Conservation (phyloP, 352 stramenopile genomes). For the Phytophthora colocasiae region DNA sequence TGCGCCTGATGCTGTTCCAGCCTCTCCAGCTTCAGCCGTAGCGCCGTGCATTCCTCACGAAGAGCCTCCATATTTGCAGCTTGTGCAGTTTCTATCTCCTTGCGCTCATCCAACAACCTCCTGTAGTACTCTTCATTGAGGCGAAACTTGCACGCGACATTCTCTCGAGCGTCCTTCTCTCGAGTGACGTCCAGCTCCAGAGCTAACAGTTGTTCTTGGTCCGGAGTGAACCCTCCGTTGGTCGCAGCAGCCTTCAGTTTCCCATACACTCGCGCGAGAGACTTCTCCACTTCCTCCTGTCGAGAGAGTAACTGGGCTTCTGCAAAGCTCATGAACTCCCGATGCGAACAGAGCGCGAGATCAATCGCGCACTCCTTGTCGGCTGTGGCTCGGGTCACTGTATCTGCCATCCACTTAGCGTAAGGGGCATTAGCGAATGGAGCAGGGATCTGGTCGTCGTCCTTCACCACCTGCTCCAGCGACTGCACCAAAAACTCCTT, state of each 20-base stretch:
- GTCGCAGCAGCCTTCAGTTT: constrained; percentile 38
- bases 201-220: constrained; percentile 47
- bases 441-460: constrained; percentile 22
- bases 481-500: constrained; percentile 75
- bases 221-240: constrained; percentile 40
- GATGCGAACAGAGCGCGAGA: constrained; percentile 60
- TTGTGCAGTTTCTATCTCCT: constrained; percentile 59
- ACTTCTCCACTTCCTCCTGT: constrained; percentile 32
- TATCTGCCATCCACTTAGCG: constrained; percentile 31
- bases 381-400: constrained; percentile 25
- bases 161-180: constrained; percentile 39
- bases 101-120: constrained; percentile 58
- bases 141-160: constrained; percentile 42
- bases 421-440: constrained; percentile 22
- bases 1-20: constrained; percentile 42
- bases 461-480: constrained; percentile 52
- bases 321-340: constrained; percentile 61
- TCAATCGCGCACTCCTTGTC: constrained; percentile 64
- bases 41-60: constrained; percentile 44
- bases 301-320: constrained; percentile 44
- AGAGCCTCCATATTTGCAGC: constrained; percentile 39
- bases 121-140: constrained; percentile 58
- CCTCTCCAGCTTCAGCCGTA: constrained; percentile 49
- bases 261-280: constrained; percentile 34
- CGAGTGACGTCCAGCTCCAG: constrained; percentile 51